Evolutionary conservation across 257 asterid species (phyloP), one percentile per base, ranked within the genome.

Genomic region (Coffea canephora): DNA sequence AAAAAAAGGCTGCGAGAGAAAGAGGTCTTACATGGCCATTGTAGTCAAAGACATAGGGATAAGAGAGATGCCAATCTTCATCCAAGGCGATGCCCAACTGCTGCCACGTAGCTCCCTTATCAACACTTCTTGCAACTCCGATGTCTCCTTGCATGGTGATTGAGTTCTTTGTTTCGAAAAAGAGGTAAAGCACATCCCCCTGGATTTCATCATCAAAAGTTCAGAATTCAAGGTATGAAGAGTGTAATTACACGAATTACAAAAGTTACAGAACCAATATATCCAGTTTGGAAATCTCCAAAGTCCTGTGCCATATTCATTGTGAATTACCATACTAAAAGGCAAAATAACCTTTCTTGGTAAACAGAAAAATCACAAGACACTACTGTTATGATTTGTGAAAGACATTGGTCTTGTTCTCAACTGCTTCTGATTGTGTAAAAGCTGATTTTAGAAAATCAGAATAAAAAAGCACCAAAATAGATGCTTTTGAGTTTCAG

Each of bases 1-100:
- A 15, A 55, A 61, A 52, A 1, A 36, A 71, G 71, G 36, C 23
- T 12, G 3, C 10, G 21, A 34, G 49, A 36, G 25, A 77, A 76
- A 39, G 76, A 78, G 74, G 74, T 75, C 93, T 91, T 91, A 95
- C 99, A 79, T 87, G 91, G 85, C 96, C 92, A 25, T 92, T 85
- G 89, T 91, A 88, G 77, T 96, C 94, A 65, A 96, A 96, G 81
- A 94, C 94, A 50, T 91, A 94, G 0, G 99, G 98, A 88, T 88
- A 94, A 27, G 99, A 96, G 50, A 96, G 98, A 89, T 96, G 99
- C 98, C 99, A 96, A 80, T 89, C 94, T 83, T 94, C 98, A 75
- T 96, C 97, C 21, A 96, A 90, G 72, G 97, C 97, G 57, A 90
- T 86, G 12, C 99, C 99, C 86, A 96, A 81, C 81, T 87, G 97